Base-by-base conservation (phyloP, 768 basidiomycete genomes). In the Tulasnella sp. region DNA sequence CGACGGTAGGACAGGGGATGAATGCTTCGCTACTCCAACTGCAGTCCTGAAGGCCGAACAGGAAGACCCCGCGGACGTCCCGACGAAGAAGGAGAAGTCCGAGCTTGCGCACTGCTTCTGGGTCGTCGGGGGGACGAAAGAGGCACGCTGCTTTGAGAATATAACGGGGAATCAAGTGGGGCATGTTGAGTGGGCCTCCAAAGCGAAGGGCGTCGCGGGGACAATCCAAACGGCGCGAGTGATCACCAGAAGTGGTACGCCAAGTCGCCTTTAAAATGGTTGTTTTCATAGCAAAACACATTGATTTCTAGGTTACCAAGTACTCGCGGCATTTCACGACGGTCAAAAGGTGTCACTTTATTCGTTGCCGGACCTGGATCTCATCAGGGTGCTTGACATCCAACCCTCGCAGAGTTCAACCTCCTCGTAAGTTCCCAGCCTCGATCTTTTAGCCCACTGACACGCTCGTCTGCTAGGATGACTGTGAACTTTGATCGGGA, bases 81-180 rank as follows among this genome's bases (percentile, higher is more conserved):
- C 71, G 81, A 78, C 80, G 11, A 81, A 83, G 11, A 78, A 76
- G 39, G 79, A 77, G 13, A 84, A 84, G 51, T 81, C 80, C 26
- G 82, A 81, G 1, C 75, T 81, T 16, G 79, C 81, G 4, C 83
- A 84, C 70, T 86, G 85, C 79, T 82, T 89, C 44, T 87, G 87
- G 86, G 84, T 93, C 0, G 85, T 86, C 1, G 88, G 88, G 16
- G 90, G 91, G 26, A 83, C 84, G 13, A 91, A 89, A 80, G 90
- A 90, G 74, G 91, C 88, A 2, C 86, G 89, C 79, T 87, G 86
- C 73, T 85, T 86, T 70, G 83, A 87, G 5, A 88, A 91, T 81
- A 85, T 93, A 48, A 89, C 86, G 70, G 93, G 93, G 3, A 89
- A 92, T 18, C 86, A 88, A 69, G 83, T 94, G 26, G 89, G 87